Evolutionary conservation across 305 asterid species (phyloP).

Genomic region (Salvia sclarea): DNA sequence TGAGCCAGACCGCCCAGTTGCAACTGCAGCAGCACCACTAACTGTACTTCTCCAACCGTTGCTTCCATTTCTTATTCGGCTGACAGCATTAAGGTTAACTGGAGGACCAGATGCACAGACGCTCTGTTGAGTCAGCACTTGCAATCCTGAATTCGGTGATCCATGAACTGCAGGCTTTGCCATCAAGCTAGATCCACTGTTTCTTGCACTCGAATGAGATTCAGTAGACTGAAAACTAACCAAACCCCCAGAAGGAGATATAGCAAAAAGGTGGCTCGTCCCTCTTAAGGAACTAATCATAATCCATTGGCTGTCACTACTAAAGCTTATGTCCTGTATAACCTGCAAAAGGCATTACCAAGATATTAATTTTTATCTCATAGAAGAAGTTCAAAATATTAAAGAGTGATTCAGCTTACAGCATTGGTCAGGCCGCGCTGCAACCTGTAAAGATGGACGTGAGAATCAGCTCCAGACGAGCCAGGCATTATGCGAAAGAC

Average conservation of each 20-base stretch:
- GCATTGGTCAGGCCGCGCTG: conserved; percentile 92
- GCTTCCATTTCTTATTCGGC: conserved; percentile 66
- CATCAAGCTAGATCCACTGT: conserved; percentile 44
- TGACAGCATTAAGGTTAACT: conserved; percentile 51
- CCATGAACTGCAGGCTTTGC: conserved; percentile 42
- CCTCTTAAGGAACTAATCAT: conserved; percentile 86
- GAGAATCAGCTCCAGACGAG: conserved; percentile 45
- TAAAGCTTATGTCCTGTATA: conserved; percentile 92
- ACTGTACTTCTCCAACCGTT: conserved; percentile 72
- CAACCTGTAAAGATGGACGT: conserved; percentile 77
- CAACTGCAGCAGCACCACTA: conserved; percentile 85
- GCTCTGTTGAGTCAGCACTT: conserved; percentile 53
- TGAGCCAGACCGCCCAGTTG: conserved; percentile 63
- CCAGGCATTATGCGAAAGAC: conserved; percentile 75
- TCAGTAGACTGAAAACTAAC: conserved; percentile 49
- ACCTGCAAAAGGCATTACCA: conserved; percentile 51
- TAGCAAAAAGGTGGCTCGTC: conserved; percentile 84
- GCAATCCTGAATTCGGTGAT: conserved; percentile 45
- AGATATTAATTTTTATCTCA: neutral
- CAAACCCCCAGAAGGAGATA: conserved; percentile 71
- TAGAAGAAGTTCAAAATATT: neutral
- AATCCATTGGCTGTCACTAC: conserved; percentile 82
- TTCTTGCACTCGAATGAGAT: conserved; percentile 43
- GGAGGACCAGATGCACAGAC: conserved; percentile 54
- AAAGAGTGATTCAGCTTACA: conserved; percentile 47